Evolutionary conservation across 1,284 basidiomycete species (phyloP), one percentile per base, ranked within the genome.

Genomic region (Cutaneotrichosporon daszewskae): DNA sequence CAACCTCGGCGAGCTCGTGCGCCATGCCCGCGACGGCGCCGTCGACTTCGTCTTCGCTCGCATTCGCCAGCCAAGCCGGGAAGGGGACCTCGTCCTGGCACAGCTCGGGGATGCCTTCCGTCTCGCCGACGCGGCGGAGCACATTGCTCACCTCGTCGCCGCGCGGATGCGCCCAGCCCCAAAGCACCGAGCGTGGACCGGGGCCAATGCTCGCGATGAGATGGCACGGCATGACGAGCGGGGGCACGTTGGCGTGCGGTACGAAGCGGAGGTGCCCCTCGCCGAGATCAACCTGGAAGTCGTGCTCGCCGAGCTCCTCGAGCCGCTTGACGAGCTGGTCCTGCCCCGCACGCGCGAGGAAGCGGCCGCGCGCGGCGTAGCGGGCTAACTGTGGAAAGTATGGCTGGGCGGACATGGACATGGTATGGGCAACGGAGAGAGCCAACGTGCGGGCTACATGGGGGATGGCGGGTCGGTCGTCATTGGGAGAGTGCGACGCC

Each of bases 101-200:
- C 1, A 46, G 38, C 18, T 36, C 39, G 5, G 37, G 18, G 23
- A 46, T n/a, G 2, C 29, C 6, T 24, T 40, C 28, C 13, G 17
- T 7, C 24, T 37, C 24, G 2, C 45, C 45, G 3, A 14, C 14
- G 10, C 25, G 13, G 22, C 22, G 33, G 20, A 46, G 23, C 13
- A 4, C 8, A 3, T 12, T 16, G 11, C 20, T 17, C 1, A 45
- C 27, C 9, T 29, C 32, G 22, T 46, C 38, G 23, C 38, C 39
- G 17, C 33, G 34, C 16, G 45, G 45, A 16, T 37, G 39, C 1
- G 45, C 45, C 38, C 39, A 46, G 4, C 45, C 45, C 45, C 45
- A 46, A 5, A 46, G 28, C 5, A 41, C 17, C 3, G 34, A 26
- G 16, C 24, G 39, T 3, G 45, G 38, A 2, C 34, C 45, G 1